Evolutionary conservation across 129 eudicot genomes (phyloP), one percentile per base, ranked within the genome.

Genomic region (Chrysanthemum seticuspe): DNA sequence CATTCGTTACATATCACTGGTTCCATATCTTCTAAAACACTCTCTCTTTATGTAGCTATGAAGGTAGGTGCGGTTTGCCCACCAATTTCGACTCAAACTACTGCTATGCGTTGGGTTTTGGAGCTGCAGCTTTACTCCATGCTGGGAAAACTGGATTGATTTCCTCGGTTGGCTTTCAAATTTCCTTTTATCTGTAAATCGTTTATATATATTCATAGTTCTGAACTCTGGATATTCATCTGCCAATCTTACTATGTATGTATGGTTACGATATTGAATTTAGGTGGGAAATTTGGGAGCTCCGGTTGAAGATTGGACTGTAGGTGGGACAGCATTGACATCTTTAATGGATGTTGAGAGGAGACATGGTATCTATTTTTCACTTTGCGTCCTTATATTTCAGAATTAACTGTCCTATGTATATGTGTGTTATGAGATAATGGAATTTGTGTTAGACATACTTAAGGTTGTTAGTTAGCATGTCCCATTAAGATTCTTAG

Each of bases 41-140:
- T 21, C 10, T 76, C 18, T 67, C 25, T 60, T 69, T 52, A 18
- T 61, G 67, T 80, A 95, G 99, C 53, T 95, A 95, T 14, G 97
- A 95, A 76, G 99, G 99, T 54, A 88, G 99, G 76, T 95, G 99
- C 57, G 99, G 99, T 67, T 83, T 95, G 74, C 99, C 99, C 25
- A 83, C 97, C 44, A 88, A 83, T 62, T 88, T 95, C 69, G 99
- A 95, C 76, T 76, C 99, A 67, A 86, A 84, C 23, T 95, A 95
- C 83, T 88, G 99, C 76, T 86, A 95, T 75, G 97, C 97, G 55
- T 83, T 95, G 94, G 99, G 99, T 53, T 91, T 81, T 83, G 92
- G 81, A 63, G 99, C 99, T 88, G 99, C 88, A 79, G 96, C 89
- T 36, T 82, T 95, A 36, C 89, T 95, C 73, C 94, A 95, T 12